Evolutionary conservation across 257 asterid species (phyloP), one percentile per base, ranked within the genome.

Genomic region (Jaltomata sinuosa): DNA sequence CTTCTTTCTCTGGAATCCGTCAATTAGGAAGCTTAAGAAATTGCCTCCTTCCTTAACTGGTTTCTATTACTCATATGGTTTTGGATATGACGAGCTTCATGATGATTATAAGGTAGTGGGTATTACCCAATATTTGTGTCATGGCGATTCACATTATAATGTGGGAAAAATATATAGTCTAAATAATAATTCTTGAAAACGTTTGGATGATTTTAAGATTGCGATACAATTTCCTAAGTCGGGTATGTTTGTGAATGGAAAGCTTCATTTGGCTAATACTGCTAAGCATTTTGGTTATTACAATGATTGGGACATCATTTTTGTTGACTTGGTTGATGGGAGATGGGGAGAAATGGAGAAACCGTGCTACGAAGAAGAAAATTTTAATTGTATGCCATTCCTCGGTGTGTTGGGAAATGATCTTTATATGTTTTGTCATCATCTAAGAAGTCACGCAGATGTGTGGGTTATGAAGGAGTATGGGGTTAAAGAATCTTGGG

Each of bases 311-410:
- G 55, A 16, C 19, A 50, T 15, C 4, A 50, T 50, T 50, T 50
- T 4, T 50, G 19, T 50, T 15, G 55, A 15, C 6, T 50, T 50
- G 21, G 5, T 21, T 50, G 55, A 50, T 50, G 55, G 21, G 65
- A 12, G 84, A 76, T 61, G 90, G 91, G 8, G 42, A 38, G 8
- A 38, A 6, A 6, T 38, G 11, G 83, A 59, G 62, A 82, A 84
- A 61, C 93, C 94, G 0, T 61, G 83, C 55, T 85, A 84, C 67
- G 91, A 84, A 0, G 82, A 88, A 12, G 77, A 80, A 38, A 59
- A 81, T 36, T n/a, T 54, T 57, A 82, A 84, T 47, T 80, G 89
- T 40, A 38, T 0, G 50, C 45, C 29, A 65, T 90, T 79, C 50
- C 12, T 45, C 2, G 91, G 88, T 40, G 47, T 40, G 6, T 40